Percentiles rank a stretch among this genome's conserved stretches.
Conservation (phyloP, 371 early-diverging fungal species). For the Dichotomocladium elegans region DNA sequence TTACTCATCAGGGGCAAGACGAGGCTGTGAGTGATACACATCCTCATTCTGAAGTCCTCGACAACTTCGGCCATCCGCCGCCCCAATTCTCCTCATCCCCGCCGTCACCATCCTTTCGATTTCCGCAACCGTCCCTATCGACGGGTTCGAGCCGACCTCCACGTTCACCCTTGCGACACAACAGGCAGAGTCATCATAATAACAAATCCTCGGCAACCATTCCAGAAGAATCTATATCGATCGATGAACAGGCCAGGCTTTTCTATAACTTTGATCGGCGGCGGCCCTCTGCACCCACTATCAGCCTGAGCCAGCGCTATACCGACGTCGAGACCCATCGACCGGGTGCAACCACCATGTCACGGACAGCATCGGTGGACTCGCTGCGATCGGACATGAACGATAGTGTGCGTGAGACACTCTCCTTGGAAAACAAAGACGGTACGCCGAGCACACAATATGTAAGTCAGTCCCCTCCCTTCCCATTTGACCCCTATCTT, state of each 20-base stretch:
- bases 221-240: background rate
- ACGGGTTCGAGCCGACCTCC: conserved; percentile 20
- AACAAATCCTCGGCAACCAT: background rate
- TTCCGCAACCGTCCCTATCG: background rate
- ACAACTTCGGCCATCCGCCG: background rate
- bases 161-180: conserved; percentile 27
- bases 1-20: background rate
- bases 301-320: conserved; percentile 3
- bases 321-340: too few relatives aligned
- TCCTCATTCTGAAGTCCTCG: background rate
- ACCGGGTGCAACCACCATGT: conserved; percentile 2
- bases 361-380: conserved; percentile 4
- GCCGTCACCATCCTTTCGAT: background rate
- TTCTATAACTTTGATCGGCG: conserved; percentile 9
- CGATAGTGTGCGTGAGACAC: conserved; percentile 29
- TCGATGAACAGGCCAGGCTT: background rate
- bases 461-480: conserved; percentile 36
- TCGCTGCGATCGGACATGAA: background rate
- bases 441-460: conserved; percentile 45
- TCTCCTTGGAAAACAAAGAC: conserved; percentile 49
- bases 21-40: background rate
- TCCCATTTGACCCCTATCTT: too few relatives aligned
- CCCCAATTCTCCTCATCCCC: background rate
- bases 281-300: conserved; percentile 17
- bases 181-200: conserved; percentile 5